Evolutionary conservation across 2,329 filamentous ascomycete species (phyloP), one percentile per base, ranked within the genome.

Genomic region (Hymenoscyphus linearis): DNA sequence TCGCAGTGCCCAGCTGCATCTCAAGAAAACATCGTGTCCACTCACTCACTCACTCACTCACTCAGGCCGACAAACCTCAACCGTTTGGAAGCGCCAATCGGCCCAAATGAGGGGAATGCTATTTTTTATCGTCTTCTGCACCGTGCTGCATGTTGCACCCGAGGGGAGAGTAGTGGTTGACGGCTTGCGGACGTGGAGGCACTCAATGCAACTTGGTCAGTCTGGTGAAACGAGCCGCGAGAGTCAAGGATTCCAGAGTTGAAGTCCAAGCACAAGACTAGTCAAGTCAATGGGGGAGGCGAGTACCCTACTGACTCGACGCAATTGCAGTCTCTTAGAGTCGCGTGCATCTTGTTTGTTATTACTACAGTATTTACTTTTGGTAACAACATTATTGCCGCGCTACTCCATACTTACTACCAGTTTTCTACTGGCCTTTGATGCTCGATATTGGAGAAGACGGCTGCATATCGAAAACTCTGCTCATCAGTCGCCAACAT

Each of bases 141-240:
- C 60, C 62, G 58, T 64, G 59, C 63, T 65, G 59, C 63, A 60
- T 65, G 62, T 16, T 65, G 62, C 40, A 18, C 53, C n/a, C 37
- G 63, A 64, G 63, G 50, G 63, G 63, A 63, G 56, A 55, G n/a
- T n/a, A n/a, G n/a, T 60, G 12, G 34, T 52, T 37, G 54, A 27
- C 18, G 55, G 40, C 56, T 65, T 62, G 63, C 64, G 63, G 63
- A 62, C 63, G 63, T 65, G 63, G 63, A 62, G 62, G 60, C 52
- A 27, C 37, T 62, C 47, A 59, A 65, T 64, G 64, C 63, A 59
- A 58, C 58, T 25, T 62, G 60, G 55, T 54, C 37, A 58, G 52
- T 52, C 27, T 57, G 52, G 62, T 68, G 65, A 68, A 68, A 67
- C 66, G 60, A 63, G 62, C 34, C 25, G 25, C 34, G 57, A 52